Evolutionary conservation across 1,139 yeast species (phyloP), one percentile per base, ranked within the genome.

Genomic region (Yamadazyma blattariae): DNA sequence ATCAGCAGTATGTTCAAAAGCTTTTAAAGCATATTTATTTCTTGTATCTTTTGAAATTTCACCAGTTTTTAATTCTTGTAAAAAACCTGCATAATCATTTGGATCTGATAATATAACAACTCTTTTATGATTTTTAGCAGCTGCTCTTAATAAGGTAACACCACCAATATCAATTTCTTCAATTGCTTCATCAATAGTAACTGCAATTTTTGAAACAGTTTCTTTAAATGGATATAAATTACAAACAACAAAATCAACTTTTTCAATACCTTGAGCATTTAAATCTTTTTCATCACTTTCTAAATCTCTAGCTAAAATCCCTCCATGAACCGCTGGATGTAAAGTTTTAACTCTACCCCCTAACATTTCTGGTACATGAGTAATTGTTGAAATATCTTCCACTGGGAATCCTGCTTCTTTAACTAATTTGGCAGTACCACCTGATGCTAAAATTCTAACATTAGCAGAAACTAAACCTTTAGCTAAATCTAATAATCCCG

Each of bases 81-180:
- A 70, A 64, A 92, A 92, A 33, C 73, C 77, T 35, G 96, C 81
- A 65, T 92, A 92, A 66, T 92, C 98, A 41, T 71, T 71, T 47
- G 98, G 98, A 65, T 92, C 98, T 24, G 95, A 85, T 55, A 92
- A 73, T 47, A 92, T 90, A 42, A 96, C 86, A 42, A 92, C 98
- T 67, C 98, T 81, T 42, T 95, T 74, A 64, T 92, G 98, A 70
- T 92, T 92, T 74, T 92, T 92, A 44, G 98, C 98, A 41, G 98
- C 98, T 34, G 98, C 98, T 66, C 98, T 82, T 61, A 92, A 74
- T 47, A 92, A 73, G 32, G 98, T 92, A 41, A 92, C 98, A 59
- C 98, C 98, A 54, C 98, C 98, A 59, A 92, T 92, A 60, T 92
- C 98, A 52, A 92, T 83, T 67, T 92, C 97, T 71, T 92, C 98